Evolutionary conservation across 2,329 filamentous ascomycete species (phyloP).

Genomic region (Hypocreales sp.): DNA sequence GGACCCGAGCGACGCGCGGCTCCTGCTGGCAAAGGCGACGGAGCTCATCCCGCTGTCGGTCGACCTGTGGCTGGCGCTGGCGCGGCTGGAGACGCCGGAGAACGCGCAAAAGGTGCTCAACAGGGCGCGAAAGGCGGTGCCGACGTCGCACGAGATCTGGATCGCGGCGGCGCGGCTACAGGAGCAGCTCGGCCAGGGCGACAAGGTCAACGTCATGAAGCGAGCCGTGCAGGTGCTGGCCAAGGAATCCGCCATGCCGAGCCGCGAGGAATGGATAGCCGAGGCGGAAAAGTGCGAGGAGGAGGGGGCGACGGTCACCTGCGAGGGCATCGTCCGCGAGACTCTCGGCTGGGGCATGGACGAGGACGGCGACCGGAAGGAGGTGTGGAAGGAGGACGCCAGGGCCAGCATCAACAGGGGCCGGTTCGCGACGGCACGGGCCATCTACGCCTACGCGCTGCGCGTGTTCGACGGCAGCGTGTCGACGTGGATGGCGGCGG

Average conservation of each 20-base stretch:
- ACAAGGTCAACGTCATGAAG: conserved; percentile 85
- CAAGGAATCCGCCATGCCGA: conserved; percentile 89
- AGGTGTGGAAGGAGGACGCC: conserved; percentile 92
- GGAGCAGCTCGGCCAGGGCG: conserved; percentile 67
- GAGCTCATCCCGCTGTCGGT: conserved; percentile 89
- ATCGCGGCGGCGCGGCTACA: conserved; percentile 84
- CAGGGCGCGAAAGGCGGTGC: conserved; percentile 82
- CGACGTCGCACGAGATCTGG: conserved; percentile 92
- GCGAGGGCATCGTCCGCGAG: conserved; percentile 77
- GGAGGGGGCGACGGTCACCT: conserved; percentile 76
- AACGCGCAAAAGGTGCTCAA: conserved; percentile 94
- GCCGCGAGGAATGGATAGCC: conserved; percentile 90
- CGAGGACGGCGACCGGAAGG: conserved; percentile 90
- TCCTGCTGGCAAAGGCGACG: conserved; percentile 86
- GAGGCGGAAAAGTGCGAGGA: conserved; percentile 92
- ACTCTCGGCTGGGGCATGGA: conserved; percentile 88
- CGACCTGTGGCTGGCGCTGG: conserved; percentile 88
- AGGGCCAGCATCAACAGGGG: conserved; percentile 66
- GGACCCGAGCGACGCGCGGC: conserved; percentile 69
- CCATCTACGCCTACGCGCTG: conserved; percentile 84
- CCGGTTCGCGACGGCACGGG: conserved; percentile 77
- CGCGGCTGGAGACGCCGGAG: conserved; percentile 74
- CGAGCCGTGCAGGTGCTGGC: conserved; percentile 78
- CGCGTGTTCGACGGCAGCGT: conserved; percentile 80
- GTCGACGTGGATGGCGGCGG: conserved; percentile 79